Percentiles rank a stretch among this genome's conserved stretches.
Conservation (phyloP, 768 basidiomycete genomes). For the Russula vinacea region DNA sequence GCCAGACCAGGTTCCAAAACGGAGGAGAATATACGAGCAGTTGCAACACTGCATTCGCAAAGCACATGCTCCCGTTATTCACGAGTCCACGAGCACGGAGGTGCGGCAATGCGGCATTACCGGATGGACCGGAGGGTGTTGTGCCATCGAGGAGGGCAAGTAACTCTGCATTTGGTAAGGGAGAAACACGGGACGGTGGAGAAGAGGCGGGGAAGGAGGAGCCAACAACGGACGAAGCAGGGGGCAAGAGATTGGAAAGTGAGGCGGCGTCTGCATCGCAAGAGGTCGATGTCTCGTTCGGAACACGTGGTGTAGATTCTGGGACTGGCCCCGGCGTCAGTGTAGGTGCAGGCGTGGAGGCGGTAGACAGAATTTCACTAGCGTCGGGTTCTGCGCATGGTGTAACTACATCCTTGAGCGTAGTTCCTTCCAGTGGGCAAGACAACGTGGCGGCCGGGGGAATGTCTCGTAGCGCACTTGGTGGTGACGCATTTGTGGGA, state of each 20-base stretch:
- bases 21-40: slow-evolving; percentile 85
- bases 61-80: slow-evolving; percentile 97
- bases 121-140: slow-evolving; percentile 30
- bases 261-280: slow-evolving; percentile 37
- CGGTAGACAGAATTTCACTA: background rate
- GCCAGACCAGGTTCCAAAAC: slow-evolving; percentile 73
- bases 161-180: slow-evolving; percentile 45
- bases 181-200: slow-evolving; percentile 35
- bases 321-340: too few relatives aligned
- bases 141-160: slow-evolving; percentile 51
- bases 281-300: slow-evolving; percentile 72
- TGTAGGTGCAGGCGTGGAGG: background rate
- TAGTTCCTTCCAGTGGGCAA: background rate
- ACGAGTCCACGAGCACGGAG: slow-evolving; percentile 77
- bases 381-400: background rate
- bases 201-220: slow-evolving; percentile 60
- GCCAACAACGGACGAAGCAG: slow-evolving; percentile 67
- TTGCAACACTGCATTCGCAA: slow-evolving; percentile 92
- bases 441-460: background rate
- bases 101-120: slow-evolving; percentile 32
- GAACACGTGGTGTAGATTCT: slow-evolving; percentile 21
- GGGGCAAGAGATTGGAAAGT: slow-evolving; percentile 51
- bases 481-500: too few relatives aligned
- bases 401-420: background rate
- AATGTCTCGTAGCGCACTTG: background rate